These are phyloP conservation scores for Margaritispora aquatica DNA, from an alignment of 495 filamentous ascomycete genomes.

Conservation along the genomic window DNA sequence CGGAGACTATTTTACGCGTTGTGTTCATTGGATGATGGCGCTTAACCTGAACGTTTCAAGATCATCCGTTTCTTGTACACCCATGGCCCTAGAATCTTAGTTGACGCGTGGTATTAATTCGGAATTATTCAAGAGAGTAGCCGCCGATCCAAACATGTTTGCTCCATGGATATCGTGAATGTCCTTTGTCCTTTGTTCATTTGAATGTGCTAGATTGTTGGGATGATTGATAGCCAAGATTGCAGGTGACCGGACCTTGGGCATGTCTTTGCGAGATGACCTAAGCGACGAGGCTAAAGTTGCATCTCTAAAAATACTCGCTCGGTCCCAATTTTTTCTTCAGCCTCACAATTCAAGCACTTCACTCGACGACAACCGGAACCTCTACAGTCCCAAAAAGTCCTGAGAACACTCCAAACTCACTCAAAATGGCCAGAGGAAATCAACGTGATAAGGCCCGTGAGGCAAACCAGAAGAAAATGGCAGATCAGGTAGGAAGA, in stretches of 20 bases:
- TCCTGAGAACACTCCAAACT: slow-evolving; percentile 14
- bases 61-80: not conserved
- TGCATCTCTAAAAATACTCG: not conserved
- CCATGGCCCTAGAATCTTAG: not conserved
- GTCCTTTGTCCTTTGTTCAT: not conserved
- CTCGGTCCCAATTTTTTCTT: not conserved
- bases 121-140: not conserved
- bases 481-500: slow-evolving; percentile 27
- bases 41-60: slow-evolving; percentile 17
- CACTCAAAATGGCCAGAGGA: slow-evolving; percentile 71
- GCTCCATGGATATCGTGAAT: not conserved
- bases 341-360: not conserved
- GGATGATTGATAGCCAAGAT: not conserved
- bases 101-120: not conserved
- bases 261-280: not conserved
- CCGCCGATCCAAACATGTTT: not conserved
- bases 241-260: not conserved
- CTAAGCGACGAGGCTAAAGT: not conserved
- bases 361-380: slow-evolving; percentile 10
- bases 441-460: slow-evolving; percentile 91
- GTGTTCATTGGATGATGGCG: slow-evolving; percentile 19
- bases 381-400: not conserved
- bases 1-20: not conserved
- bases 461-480: slow-evolving; percentile 70
- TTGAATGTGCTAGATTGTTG: not conserved